phyloP scores from a whole-genome alignment of 345 rosid species.

The Moringa oleifera region DNA sequence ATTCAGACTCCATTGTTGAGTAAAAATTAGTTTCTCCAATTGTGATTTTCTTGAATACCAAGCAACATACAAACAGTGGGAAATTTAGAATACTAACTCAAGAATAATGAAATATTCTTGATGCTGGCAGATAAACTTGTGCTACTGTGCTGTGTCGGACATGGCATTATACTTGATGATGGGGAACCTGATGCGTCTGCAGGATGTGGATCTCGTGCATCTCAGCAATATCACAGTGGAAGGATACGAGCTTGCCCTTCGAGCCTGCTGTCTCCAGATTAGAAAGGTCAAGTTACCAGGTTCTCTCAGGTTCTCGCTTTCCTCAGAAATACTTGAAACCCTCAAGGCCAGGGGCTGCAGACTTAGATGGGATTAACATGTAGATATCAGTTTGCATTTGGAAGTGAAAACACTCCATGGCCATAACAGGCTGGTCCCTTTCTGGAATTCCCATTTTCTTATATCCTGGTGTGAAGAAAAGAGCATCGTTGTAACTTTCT shows the following conservation, averaged over 20 bases:
- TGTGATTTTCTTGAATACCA: background rate
- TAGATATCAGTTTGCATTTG: background rate
- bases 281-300: conserved; percentile 81
- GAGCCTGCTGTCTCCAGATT: conserved; percentile 57
- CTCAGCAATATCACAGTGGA: conserved; percentile 57
- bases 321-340: conserved; percentile 58
- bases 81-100: background rate
- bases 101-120: conserved; percentile 6
- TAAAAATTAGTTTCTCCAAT: background rate
- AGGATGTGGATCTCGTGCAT: conserved; percentile 81
- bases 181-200: conserved; percentile 75
- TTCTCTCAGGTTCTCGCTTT: conserved; percentile 58
- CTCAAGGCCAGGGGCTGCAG: conserved; percentile 68
- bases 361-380: conserved; percentile 68
- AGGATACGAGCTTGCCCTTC: conserved; percentile 73
- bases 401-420: background rate
- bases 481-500: no score
- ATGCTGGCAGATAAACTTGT: conserved; percentile 74
- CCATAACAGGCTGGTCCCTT: no score
- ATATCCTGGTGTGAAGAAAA: no score
- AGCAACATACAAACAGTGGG: background rate
- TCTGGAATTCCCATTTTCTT: no score
- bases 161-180: conserved; percentile 54
- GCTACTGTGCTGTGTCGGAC: conserved; percentile 46
- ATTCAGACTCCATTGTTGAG: background rate